These are phyloP conservation scores for Casuarina cunninghamiana DNA, from an alignment of 306 rosid species.

Conservation along the genomic window DNA sequence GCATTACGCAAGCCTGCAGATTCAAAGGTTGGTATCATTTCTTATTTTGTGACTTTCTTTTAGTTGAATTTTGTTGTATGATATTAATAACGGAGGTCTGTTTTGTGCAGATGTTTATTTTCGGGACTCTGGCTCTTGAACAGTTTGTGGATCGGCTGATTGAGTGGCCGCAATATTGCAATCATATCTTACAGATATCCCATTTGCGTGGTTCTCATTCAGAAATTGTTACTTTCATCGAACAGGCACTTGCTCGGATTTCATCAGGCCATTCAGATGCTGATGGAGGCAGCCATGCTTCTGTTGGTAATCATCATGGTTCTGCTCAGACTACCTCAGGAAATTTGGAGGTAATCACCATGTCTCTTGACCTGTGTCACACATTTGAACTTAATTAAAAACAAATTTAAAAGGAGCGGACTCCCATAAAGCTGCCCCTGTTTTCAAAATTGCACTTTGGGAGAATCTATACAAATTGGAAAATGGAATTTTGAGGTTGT, in stretches of 20 bases:
- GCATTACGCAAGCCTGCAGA: slow-evolving; percentile 98
- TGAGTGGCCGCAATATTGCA: slow-evolving; percentile 99
- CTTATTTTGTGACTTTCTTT: slow-evolving; percentile 14
- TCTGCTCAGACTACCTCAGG: slow-evolving; percentile 54
- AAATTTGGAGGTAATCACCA: slow-evolving; percentile 64
- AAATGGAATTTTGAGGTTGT: slow-evolving; percentile 1
- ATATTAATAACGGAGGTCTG: slow-evolving; percentile 22
- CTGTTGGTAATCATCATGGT: slow-evolving; percentile 51
- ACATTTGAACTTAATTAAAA: not conserved
- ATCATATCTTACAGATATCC: slow-evolving; percentile 94
- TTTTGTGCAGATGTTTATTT: slow-evolving; percentile 85
- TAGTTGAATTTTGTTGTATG: slow-evolving; percentile 16
- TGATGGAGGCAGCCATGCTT: slow-evolving; percentile 64
- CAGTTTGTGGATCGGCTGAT: slow-evolving; percentile 95
- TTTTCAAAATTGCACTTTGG: not conserved
- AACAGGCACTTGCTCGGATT: slow-evolving; percentile 84
- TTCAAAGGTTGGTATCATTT: slow-evolving; percentile 69
- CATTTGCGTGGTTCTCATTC: slow-evolving; percentile 81
- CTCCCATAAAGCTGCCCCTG: not conserved
- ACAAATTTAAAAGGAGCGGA: not conserved
- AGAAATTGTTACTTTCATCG: slow-evolving; percentile 79
- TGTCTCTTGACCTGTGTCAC: not conserved
- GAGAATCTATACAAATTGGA: not conserved
- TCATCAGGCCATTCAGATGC: slow-evolving; percentile 77
- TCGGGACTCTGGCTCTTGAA: slow-evolving; percentile 92